Base-by-base conservation (phyloP, 495 filamentous ascomycete genomes). In the Penicillium salamii region DNA sequence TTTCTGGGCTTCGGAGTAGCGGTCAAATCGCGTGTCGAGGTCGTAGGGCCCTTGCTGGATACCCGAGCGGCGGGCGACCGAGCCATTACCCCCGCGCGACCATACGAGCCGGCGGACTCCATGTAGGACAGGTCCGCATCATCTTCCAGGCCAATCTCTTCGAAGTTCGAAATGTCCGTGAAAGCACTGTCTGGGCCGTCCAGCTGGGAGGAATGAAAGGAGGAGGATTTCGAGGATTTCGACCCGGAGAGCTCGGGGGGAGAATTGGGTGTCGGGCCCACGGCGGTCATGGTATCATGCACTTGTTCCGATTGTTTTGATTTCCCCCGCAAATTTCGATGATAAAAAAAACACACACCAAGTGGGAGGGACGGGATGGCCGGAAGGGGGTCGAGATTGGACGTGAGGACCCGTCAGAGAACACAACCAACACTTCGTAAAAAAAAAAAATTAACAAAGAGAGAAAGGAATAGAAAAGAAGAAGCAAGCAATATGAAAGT, bases 141-240 rank as follows among this genome's bases (percentile, higher is more conserved):
- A 59, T 96, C 90, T 38, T 87, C 81, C 7, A 98, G 79, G 8
- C 87, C 88, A 55, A 97, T 95, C 42, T 97, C 93, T 65, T 98
- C 93, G 58, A 97, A 97, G 59, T 97, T 84, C 42, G 78, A 79
- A 33, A 84, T 78, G 61, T 92, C 86, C 26, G 82, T 78, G 34
- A 88, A 76, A 49, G 79, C 78, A 48, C 75, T 79, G 47, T 83
- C 81, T 23, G 83, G 78, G 55, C 85, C 87, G 34, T 85, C 85
- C 36, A 68, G 60, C 37, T 82, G 80, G 21, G 87, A 82, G 13
- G 88, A 95, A 55, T 83, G 84, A 50, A 91, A 84, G n/a, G 91
- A 93, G 13, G 89, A 93, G 28, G 86, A 89, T 63, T 95, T 93
- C 48, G 89, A 95, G 48, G 89, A 93, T 61, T 89, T 92, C 35